These are phyloP conservation scores for Auricularia auricula-judae DNA, from an alignment of 768 basidiomycete genomes.

Conservation along the genomic window DNA sequence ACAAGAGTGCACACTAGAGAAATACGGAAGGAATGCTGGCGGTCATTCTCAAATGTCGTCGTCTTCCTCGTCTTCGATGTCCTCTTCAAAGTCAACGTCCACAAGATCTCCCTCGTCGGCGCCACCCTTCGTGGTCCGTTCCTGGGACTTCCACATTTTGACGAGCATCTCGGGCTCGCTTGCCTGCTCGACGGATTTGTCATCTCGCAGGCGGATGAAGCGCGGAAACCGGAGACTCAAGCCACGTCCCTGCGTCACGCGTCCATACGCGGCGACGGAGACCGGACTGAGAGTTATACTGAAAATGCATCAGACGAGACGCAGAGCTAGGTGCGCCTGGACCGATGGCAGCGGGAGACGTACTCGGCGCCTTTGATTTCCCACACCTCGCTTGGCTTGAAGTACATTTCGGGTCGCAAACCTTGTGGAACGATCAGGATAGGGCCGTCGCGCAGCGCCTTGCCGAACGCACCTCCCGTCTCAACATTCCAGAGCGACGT, in stretches of 20 bases:
- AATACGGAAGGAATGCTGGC: background rate
- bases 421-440: conserved; percentile 24
- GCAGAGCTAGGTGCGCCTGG: background rate
- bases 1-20: no score
- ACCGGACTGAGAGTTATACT: conserved; percentile 80
- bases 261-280: conserved; percentile 63
- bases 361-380: conserved; percentile 69
- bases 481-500: conserved; percentile 50
- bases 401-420: conserved; percentile 55
- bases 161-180: conserved; percentile 63
- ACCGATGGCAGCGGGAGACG: conserved; percentile 11
- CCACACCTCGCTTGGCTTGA: conserved; percentile 73
- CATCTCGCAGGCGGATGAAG: conserved; percentile 63
- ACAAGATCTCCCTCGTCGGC: conserved; percentile 52
- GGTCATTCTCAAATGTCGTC: conserved; percentile 4
- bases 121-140: conserved; percentile 28
- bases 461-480: conserved; percentile 40
- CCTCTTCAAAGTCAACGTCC: conserved; percentile 33
- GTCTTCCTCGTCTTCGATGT: conserved; percentile 19
- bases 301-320: conserved; percentile 9
- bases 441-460: background rate
- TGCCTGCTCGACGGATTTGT: conserved; percentile 63
- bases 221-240: conserved; percentile 82
- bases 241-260: conserved; percentile 49
- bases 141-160: conserved; percentile 56